Base-by-base conservation (phyloP, 177 flowering plant genomes). In the Telopea speciosissima region DNA sequence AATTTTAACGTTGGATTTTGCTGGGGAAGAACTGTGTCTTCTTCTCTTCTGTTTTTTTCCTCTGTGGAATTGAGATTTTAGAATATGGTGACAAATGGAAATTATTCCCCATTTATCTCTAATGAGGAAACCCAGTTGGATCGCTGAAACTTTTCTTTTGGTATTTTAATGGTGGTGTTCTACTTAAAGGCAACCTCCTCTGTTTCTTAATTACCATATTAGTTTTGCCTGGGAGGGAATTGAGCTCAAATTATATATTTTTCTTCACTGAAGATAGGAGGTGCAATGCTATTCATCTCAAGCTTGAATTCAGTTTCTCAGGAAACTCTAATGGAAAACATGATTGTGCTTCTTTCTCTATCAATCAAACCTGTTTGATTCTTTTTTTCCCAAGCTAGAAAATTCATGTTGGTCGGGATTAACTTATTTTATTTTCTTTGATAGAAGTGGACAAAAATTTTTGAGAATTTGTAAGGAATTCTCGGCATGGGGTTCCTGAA, bases 401-500 rank as follows among this genome's bases (percentile, higher is more conserved):
- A 31, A 36, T 36, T 36, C 40, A 36, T 36, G 40, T 36, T 36
- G 40, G 6, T 36, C 8, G 40, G 40, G 40, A 36, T 36, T 36
- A 36, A 36, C 40, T 36, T 36, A 36, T 36, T 36, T 5, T 36
- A 36, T 36, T 36, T 36, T 36, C 40, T 36, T 36, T 3, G 17
- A 49, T 49, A 12, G 54, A 3, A 13, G 54, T 49, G 54, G 54
- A 49, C 17, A 16, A 11, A 49, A 11, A 11, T 8, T 49, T 49
- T 11, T 44, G 1, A 13, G 4, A 5, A 12, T 49, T 16, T 13
- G 54, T 12, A 49, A 16, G 23, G n/a, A 58, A 58, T 58, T 58
- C 40, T 36, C 61, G 5, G 67, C 12, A 87, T 87, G 93, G 81
- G 78, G 68, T 58, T 89, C 66, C 40, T 82, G 78, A 80, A 83